Evolutionary conservation across 345 rosid genomes (phyloP), one percentile per base, ranked within the genome.

Genomic region (Camelina neglecta): DNA sequence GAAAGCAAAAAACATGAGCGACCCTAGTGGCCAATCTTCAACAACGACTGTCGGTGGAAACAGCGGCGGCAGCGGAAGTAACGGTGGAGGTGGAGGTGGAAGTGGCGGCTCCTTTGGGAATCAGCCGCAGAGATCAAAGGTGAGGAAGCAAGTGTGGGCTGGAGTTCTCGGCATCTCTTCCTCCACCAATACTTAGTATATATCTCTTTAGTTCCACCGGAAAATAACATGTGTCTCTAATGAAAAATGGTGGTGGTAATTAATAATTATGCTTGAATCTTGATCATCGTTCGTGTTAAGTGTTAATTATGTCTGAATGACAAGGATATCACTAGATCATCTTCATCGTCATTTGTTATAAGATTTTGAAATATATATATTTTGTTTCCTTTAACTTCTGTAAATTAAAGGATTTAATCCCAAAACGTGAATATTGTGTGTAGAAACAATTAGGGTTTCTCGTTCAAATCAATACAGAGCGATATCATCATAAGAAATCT

Each of bases 141-240:
- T 76, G 60, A 70, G 75, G 66, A 64, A 49, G 47, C 60, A 70
- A 76, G 80, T 76, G 15, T 76, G 80, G 80, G 51, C 75, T 48
- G 75, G 67, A 35, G 67, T 76, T 70, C 55, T 76, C 7, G 29
- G 80, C 72, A 70, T 18, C 75, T 67, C 79, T 10, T 75, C 73
- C 72, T 75, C 74, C 56, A 63, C 44, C 66, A 77, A 57, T 49
- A 70, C 56, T 10, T 77, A 64, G 20, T 69, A 23, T 15, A 35
- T 13, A 16, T 56, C n/a, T 15, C 2, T 23, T 26, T 38, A 31
- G 41, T 39, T 20, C n/a, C 72, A 64, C 15, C 56, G 11, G 11
- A 4, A 45, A 45, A 24, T 36, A 18, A 47, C 20, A 33, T 64
- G 29, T 65, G 6, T 35, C 38, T 6, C 8, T 74, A 53, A 35